phyloP scores from a whole-genome alignment of 805 yeast species.

The Ascoidea asiatica region DNA sequence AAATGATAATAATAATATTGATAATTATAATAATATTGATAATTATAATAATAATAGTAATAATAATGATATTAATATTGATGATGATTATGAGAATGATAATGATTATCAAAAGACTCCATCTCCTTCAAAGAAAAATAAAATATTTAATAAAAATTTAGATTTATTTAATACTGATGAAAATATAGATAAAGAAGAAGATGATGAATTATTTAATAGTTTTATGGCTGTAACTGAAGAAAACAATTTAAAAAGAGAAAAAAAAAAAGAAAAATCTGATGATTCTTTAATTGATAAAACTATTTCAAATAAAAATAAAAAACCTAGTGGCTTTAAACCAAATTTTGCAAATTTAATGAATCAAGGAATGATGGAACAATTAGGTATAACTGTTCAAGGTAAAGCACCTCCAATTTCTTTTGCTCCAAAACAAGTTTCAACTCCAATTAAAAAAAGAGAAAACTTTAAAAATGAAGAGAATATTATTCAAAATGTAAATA shows the following conservation, averaged over 20 bases:
- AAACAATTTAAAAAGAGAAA: background rate
- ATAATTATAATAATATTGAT: background rate
- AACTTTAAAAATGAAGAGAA: background rate
- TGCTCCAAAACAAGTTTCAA: conserved; percentile 1
- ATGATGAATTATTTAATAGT: background rate
- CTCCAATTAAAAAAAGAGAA: background rate
- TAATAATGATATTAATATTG: background rate
- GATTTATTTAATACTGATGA: too few relatives aligned
- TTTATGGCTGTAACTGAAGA: background rate
- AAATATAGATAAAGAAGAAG: background rate
- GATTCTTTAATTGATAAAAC: background rate
- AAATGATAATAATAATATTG: background rate
- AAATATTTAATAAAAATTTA: too few relatives aligned
- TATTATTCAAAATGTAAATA: background rate
- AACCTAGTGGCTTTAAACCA: background rate
- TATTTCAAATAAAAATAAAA: conserved; percentile 1
- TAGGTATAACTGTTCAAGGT: conserved; percentile 8
- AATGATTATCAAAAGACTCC: background rate
- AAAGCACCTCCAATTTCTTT: conserved; percentile 3
- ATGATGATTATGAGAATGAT: background rate
- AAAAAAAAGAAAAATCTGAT: background rate
- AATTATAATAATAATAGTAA: background rate
- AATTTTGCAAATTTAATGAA: background rate
- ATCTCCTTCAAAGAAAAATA: background rate
- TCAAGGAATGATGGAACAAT: conserved; percentile 5